These are phyloP conservation scores for Xylaria telfairii DNA, from an alignment of 495 filamentous ascomycete species.

Conservation along the genomic window DNA sequence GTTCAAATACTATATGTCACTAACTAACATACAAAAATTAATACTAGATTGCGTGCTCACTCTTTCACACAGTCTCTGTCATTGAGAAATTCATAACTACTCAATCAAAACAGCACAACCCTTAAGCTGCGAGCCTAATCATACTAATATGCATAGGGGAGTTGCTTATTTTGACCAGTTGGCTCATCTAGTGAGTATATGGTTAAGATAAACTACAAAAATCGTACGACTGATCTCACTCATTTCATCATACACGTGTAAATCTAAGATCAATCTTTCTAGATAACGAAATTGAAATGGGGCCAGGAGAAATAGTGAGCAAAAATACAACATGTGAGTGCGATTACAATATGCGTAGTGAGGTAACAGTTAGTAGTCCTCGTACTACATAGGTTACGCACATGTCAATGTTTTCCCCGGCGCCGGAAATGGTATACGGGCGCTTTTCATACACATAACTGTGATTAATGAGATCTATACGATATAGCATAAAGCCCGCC, in stretches of 20 bases:
- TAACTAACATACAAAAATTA: background rate
- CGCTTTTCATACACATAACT: background rate
- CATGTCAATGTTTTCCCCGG: background rate
- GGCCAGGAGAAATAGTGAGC: background rate
- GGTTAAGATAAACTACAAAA: background rate
- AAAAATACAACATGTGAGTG: background rate
- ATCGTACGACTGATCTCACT: background rate
- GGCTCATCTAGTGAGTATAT: background rate
- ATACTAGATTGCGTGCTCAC: background rate
- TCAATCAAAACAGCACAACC: background rate
- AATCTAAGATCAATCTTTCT: background rate
- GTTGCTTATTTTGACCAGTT: background rate
- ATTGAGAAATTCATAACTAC: background rate
- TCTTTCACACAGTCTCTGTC: background rate
- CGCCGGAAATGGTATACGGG: background rate
- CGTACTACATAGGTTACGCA: background rate
- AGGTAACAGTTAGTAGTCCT: background rate
- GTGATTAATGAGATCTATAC: background rate
- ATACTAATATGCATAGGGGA: background rate
- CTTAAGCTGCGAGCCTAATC: background rate
- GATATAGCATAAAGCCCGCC: background rate
- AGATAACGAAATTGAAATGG: background rate
- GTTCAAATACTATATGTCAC: background rate
- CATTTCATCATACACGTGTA: too few relatives aligned
- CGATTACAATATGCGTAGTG: background rate